Evolutionary conservation across 352 stramenopile species (phyloP).

Genomic region (Phytophthora sansomeana): DNA sequence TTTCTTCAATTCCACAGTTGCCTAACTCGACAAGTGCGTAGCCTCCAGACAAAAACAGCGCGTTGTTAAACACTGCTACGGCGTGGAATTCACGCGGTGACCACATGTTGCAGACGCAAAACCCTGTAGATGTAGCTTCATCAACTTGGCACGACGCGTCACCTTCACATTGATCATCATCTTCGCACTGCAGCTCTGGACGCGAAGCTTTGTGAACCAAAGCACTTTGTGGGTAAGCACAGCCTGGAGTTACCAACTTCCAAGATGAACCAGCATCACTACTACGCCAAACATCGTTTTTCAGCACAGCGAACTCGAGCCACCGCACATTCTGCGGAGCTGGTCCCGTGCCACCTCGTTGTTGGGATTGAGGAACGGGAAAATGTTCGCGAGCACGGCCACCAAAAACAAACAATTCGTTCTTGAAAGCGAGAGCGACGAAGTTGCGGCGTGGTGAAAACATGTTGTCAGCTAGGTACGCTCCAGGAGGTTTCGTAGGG

Average conservation of each 20-base stretch:
- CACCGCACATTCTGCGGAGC: constrained; percentile 52
- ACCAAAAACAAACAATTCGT: constrained; percentile 69
- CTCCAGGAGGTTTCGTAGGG: constrained; percentile 59
- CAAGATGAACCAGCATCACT: constrained; percentile 73
- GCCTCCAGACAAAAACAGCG: constrained; percentile 66
- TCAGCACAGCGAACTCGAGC: constrained; percentile 74
- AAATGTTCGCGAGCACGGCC: constrained; percentile 70
- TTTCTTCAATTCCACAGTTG: constrained; percentile 72
- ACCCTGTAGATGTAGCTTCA: constrained; percentile 46
- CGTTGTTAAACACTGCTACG: constrained; percentile 48
- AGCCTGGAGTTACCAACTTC: constrained; percentile 76
- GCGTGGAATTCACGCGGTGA: constrained; percentile 78
- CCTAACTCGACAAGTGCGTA: constrained; percentile 70
- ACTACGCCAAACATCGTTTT: constrained; percentile 86
- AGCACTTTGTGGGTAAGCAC: constrained; percentile 56
- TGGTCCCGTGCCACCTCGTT: constrained; percentile 48
- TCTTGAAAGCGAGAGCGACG: constrained; percentile 62
- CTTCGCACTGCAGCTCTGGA: constrained; percentile 61
- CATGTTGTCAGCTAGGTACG: constrained; percentile 82
- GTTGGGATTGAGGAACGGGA: constrained; percentile 57
- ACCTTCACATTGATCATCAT: constrained; percentile 70
- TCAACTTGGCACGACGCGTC: constrained; percentile 69
- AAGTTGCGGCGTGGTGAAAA: constrained; percentile 80
- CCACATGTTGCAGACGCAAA: constrained; percentile 83
- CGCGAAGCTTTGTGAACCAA: constrained; percentile 62